Base-by-base conservation (phyloP, 129 eudicot species). In the Flaveria bidentis region DNA sequence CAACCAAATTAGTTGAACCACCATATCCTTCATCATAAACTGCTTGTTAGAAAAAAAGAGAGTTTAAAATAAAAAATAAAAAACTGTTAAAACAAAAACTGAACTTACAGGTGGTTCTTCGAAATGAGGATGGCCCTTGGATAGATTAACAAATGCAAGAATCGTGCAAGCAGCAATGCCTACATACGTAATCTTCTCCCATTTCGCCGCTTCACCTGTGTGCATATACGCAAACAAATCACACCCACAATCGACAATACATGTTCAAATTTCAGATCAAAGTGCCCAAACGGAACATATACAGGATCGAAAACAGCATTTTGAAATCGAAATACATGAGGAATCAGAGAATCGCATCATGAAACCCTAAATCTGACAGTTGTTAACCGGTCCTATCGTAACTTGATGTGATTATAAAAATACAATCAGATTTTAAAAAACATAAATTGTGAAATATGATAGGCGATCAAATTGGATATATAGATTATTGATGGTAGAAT, bases 101-200 rank as follows among this genome's bases (percentile, higher is more conserved):
- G 2, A 71, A 63, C 93, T 88, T 78, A 91, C 97, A 64, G 93
- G 93, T 67, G 89, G 91, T 72, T 88, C 91, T 0, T 86, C 97
- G 49, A 52, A 65, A 80, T 88, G 97, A 33, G 85, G 89, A 76
- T 91, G 97, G 64, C 91, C 91, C 80, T 91, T 91, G 22, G 97
- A 91, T 18, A 88, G 83, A 55, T 62, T 80, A 65, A 61, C 72
- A 51, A 78, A 7, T 53, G 89, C 83, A 33, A 91, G 81, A 68
- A 72, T 57, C 18, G 94, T 78, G 88, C 91, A 88, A 13, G 85
- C 16, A 18, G 70, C 87, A 44, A 83, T 83, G 55, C 87, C 97
- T 42, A 50, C 74, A 42, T 88, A 88, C 0, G 97, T 84, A 28
- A 91, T 91, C 89, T 91, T 91, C 91, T 88, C 85, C 94, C 91